Percentiles rank a stretch among this genome's conserved stretches.
phyloP scores from a whole-genome alignment of 2,329 filamentous ascomycete species.

The Colletotrichum somersetense region DNA sequence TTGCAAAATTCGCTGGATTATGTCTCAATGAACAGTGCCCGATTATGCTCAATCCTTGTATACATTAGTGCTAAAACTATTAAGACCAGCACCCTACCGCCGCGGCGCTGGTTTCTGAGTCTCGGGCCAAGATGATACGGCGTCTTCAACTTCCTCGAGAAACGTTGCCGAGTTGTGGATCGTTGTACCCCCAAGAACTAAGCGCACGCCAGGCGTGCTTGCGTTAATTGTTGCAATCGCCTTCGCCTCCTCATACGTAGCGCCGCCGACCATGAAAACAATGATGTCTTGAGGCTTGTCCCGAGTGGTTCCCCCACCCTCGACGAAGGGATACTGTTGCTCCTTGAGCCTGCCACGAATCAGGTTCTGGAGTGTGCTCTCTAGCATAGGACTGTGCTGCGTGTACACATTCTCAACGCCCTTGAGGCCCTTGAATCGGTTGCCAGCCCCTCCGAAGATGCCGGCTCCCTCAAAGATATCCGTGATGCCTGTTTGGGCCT shows the following conservation, averaged over 20 bases:
- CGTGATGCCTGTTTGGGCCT: constrained; percentile 82
- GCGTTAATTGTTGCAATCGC: constrained; percentile 96
- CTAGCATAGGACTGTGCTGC: constrained; percentile 91
- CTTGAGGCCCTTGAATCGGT: constrained; percentile 92
- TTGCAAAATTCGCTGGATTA: not conserved
- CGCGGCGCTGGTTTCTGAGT: constrained; percentile 48
- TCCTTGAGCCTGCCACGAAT: constrained; percentile 92
- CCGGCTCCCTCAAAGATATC: constrained; percentile 93
- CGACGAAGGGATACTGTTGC: constrained; percentile 92
- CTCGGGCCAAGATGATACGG: constrained; percentile 88
- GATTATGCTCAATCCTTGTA: not conserved
- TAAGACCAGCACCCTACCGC: constrained; percentile 40
- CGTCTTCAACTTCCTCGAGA: constrained; percentile 91
- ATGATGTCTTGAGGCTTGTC: constrained; percentile 98
- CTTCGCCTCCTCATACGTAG: constrained; percentile 97
- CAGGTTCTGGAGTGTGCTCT: constrained; percentile 89
- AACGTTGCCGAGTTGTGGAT: constrained; percentile 92
- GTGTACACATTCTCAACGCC: constrained; percentile 99
- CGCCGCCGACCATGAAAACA: constrained; percentile 92
- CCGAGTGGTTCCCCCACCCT: constrained; percentile 85
- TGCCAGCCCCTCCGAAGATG: constrained; percentile 89
- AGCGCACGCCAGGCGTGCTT: constrained; percentile 85
- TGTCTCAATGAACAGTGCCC: no score
- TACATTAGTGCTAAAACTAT: not conserved
- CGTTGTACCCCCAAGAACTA: constrained; percentile 89